A percentile compares a stretch with the other conserved stretches of the same genome.
These are phyloP conservation scores for Hamamelis virginiana DNA, from an alignment of 164 flowering plant genomes.

Conservation along the genomic window DNA sequence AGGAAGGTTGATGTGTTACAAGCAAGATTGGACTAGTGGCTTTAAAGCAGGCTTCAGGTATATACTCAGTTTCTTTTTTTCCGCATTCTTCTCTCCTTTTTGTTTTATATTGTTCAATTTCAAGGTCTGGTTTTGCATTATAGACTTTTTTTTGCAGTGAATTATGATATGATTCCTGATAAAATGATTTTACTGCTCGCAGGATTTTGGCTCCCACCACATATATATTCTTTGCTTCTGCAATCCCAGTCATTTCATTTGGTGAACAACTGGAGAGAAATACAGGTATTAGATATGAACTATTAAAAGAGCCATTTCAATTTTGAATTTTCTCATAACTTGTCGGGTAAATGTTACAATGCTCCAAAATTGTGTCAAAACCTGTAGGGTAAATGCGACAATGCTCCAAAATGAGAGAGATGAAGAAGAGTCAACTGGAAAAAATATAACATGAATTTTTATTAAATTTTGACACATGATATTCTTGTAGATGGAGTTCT, in stretches of 20 bases:
- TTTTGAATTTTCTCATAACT: neutral
- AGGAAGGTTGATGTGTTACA: conserved; percentile 87
- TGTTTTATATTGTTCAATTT: conserved; percentile 7
- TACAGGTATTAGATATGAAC: conserved; percentile 50
- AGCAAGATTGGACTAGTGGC: conserved; percentile 99
- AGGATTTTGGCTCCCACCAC: conserved; percentile 99
- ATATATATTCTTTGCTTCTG: conserved; percentile 92
- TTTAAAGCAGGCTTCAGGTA: conserved; percentile 88
- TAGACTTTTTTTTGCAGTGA: neutral
- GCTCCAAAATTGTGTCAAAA: too few relatives aligned
- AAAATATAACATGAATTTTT: neutral
- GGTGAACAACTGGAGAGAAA: conserved; percentile 91
- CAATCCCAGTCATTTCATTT: conserved; percentile 94
- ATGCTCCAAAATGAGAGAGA: too few relatives aligned
- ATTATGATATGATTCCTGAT: neutral
- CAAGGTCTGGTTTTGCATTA: conserved; percentile 4
- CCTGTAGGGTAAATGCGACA: too few relatives aligned
- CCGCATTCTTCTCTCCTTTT: neutral
- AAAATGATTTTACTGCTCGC: conserved; percentile 16
- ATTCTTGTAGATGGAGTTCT: conserved; percentile 74
- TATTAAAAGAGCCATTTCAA: neutral
- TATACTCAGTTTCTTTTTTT: neutral
- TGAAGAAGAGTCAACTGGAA: too few relatives aligned
- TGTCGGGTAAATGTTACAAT: too few relatives aligned
- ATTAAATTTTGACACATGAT: neutral